Conservation (phyloP, 768 basidiomycete genomes). For the Hericium rajendrae region DNA sequence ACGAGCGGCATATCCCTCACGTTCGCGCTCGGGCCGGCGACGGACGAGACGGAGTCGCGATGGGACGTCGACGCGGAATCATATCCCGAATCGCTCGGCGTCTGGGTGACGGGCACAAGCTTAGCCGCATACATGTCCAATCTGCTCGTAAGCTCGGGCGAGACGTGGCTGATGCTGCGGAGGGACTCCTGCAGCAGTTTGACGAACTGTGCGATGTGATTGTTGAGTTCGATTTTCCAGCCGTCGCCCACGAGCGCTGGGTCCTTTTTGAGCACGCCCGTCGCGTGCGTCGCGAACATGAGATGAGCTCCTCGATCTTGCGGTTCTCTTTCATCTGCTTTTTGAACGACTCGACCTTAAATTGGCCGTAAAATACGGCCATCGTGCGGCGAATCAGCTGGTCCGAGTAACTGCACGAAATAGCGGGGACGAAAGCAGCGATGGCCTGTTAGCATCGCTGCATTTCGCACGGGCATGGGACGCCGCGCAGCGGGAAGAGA, state of each 20-base stretch:
- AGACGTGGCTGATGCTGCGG: slow-evolving; percentile 60
- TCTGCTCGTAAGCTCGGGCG: slow-evolving; percentile 72
- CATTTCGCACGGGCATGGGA: neutral
- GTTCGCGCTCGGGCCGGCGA: slow-evolving; percentile 30
- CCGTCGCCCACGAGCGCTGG: slow-evolving; percentile 73
- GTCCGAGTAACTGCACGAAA: slow-evolving; percentile 66
- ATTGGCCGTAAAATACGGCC: slow-evolving; percentile 88
- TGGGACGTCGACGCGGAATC: slow-evolving; percentile 52
- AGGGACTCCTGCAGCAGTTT: slow-evolving; percentile 78
- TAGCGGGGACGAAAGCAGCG: neutral
- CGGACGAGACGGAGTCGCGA: slow-evolving; percentile 37
- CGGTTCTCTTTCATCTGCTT: slow-evolving; percentile 92
- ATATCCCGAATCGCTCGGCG: slow-evolving; percentile 56
- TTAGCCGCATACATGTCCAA: slow-evolving; percentile 81
- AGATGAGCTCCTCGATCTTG: slow-evolving; percentile 96
- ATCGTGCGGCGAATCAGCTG: slow-evolving; percentile 83
- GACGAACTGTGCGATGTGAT: slow-evolving; percentile 85
- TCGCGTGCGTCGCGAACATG: slow-evolving; percentile 90
- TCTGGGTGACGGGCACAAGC: slow-evolving; percentile 48
- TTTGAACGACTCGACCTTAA: slow-evolving; percentile 76
- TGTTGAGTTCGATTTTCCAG: slow-evolving; percentile 91
- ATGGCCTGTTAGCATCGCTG: neutral
- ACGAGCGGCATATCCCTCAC: slow-evolving; percentile 77
- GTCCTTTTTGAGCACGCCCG: slow-evolving; percentile 82
- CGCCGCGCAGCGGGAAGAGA: neutral